A percentile compares a stretch with the other conserved stretches of the same genome.
Evolutionary conservation across 2,329 filamentous ascomycete genomes (phyloP).

Genomic region (Sporothrix globosa): DNA sequence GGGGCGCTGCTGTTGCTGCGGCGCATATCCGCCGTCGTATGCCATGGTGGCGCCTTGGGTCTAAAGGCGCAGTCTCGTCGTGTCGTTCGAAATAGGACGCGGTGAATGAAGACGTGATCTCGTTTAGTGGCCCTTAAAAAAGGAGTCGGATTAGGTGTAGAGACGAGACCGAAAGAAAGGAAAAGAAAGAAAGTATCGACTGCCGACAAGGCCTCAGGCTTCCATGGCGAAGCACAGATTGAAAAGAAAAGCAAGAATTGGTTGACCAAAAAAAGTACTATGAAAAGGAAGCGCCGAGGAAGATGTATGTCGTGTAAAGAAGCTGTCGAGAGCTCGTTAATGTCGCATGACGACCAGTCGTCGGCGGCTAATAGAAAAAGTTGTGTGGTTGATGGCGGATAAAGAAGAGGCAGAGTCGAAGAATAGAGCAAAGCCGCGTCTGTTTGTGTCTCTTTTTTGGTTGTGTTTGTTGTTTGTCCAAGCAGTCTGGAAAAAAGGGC

Average conservation of each 20-base stretch:
- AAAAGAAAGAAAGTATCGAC: not conserved
- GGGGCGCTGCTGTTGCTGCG: slow-evolving; percentile 48
- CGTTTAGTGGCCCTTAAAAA: not conserved
- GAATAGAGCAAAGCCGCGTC: slow-evolving; percentile 25
- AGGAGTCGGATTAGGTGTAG: slow-evolving; percentile 28
- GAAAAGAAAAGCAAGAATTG: not conserved
- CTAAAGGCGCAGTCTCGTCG: not conserved
- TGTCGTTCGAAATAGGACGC: not conserved
- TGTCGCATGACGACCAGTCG: slow-evolving; percentile 35
- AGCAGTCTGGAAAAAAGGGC: not conserved
- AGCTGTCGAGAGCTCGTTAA: slow-evolving; percentile 27
- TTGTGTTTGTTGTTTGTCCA: slow-evolving; percentile 13
- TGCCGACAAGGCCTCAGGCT: slow-evolving; percentile 22
- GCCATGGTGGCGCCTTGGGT: slow-evolving; percentile 48
- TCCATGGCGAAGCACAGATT: slow-evolving; percentile 13
- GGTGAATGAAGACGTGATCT: not conserved
- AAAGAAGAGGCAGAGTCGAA: slow-evolving; percentile 12
- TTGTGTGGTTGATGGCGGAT: slow-evolving; percentile 19
- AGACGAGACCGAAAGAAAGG: not conserved
- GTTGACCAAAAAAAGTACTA: not conserved
- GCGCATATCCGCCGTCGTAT: slow-evolving; percentile 54
- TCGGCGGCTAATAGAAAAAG: slow-evolving; percentile 28
- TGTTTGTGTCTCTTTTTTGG: not conserved
- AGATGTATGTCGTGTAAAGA: not conserved
- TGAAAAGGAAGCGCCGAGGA: slow-evolving; percentile 16